Percentiles rank a stretch among this genome's conserved stretches.
phyloP scores from a whole-genome alignment of 2,329 filamentous ascomycete species.

The Pyrenophora graminea region DNA sequence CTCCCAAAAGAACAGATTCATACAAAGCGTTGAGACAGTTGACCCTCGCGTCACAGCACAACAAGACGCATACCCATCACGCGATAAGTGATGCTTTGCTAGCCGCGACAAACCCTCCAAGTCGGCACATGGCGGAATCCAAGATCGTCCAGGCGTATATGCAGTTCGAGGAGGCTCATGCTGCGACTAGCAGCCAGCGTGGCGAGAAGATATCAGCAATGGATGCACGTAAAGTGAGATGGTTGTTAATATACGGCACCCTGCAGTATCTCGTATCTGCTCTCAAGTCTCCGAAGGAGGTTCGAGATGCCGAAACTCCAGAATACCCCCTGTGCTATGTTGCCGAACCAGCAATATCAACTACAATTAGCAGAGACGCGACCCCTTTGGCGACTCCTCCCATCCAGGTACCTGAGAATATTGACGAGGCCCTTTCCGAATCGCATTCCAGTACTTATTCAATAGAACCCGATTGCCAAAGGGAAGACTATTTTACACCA shows the following conservation, averaged over 20 bases:
- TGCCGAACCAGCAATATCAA: conserved; percentile 48
- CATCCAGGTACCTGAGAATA: conserved; percentile 18
- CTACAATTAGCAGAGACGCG: conserved; percentile 19
- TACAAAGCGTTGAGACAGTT: conserved; percentile 44
- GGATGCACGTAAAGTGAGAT: conserved; percentile 76
- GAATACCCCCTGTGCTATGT: conserved; percentile 64
- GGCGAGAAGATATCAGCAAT: conserved; percentile 64
- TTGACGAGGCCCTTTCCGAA: conserved; percentile 20
- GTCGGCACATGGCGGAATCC: conserved; percentile 45
- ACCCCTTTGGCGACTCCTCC: conserved; percentile 19
- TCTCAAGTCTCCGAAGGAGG: conserved; percentile 64
- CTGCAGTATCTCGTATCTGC: conserved; percentile 73
- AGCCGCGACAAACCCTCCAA: conserved; percentile 54
- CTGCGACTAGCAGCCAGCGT: conserved; percentile 53
- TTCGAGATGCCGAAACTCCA: conserved; percentile 60
- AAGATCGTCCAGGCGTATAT: conserved; percentile 70
- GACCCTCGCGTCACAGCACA: conserved; percentile 42
- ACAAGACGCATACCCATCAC: conserved; percentile 55
- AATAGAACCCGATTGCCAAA: conserved; percentile 54
- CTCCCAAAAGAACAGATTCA: conserved; percentile 30
- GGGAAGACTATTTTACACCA: conserved; percentile 46
- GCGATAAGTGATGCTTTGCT: conserved; percentile 58
- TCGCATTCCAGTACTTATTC: conserved; percentile 13
- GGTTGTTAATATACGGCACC: conserved; percentile 74
- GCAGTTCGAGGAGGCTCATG: conserved; percentile 68